Conservation (phyloP, 2,329 filamentous ascomycete genomes). For the Podosphaera aphanis region DNA sequence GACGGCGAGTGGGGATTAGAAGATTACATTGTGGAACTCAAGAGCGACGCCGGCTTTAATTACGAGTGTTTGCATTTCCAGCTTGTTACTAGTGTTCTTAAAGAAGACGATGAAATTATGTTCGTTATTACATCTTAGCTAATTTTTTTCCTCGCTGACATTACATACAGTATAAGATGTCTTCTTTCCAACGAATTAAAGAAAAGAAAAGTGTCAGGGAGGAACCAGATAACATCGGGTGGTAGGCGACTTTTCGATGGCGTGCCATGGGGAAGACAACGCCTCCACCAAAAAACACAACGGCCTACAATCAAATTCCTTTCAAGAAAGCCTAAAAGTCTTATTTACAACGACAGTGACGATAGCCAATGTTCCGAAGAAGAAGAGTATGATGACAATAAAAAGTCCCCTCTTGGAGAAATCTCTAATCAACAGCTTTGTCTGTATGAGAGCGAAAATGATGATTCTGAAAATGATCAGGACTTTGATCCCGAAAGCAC, state of each 20-base stretch:
- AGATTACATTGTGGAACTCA: constrained; percentile 66
- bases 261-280: constrained; percentile 56
- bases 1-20: constrained; percentile 58
- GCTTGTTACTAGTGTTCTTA: constrained; percentile 41
- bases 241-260: constrained; percentile 71
- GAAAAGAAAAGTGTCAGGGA: constrained; percentile 47
- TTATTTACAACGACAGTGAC: constrained; percentile 21
- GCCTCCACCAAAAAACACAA: constrained; percentile 31
- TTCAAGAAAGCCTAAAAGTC: constrained; percentile 42
- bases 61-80: constrained; percentile 84
- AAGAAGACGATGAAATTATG: constrained; percentile 67
- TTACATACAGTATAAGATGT: constrained; percentile 43
- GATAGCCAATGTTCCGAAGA: constrained; percentile 18
- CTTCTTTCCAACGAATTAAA: constrained; percentile 53
- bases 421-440: neutral
- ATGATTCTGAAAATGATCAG: constrained; percentile 13
- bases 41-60: constrained; percentile 26
- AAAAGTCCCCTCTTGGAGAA: neutral
- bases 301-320: constrained; percentile 50
- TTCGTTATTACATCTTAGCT: constrained; percentile 21
- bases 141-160: constrained; percentile 1
- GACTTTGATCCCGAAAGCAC: constrained; percentile 10
- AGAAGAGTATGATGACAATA: neutral
- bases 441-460: constrained; percentile 6
- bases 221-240: constrained; percentile 56